phyloP scores from a whole-genome alignment of 345 rosid species.

The Pelargonium nanum region DNA sequence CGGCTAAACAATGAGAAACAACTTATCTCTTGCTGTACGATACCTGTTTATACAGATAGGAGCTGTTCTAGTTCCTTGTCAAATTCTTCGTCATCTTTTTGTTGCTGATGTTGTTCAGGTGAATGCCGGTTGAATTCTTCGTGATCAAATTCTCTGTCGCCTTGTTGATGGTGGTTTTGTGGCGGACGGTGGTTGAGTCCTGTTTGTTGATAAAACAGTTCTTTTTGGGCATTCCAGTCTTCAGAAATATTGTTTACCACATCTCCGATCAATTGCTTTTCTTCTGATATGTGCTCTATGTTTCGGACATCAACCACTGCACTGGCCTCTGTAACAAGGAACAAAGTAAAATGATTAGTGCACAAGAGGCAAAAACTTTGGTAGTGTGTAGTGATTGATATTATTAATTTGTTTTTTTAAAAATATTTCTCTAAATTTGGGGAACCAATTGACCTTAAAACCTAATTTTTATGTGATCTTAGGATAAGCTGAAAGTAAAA shows the following conservation, averaged over 20 bases:
- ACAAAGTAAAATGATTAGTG: constrained; percentile 3
- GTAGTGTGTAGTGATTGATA: neutral
- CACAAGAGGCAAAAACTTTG: neutral
- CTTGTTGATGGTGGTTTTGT: constrained; percentile 9
- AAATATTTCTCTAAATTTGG: neutral
- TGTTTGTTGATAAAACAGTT: constrained; percentile 34
- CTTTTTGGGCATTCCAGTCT: constrained; percentile 47
- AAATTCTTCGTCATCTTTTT: constrained; percentile 24
- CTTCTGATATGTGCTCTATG: constrained; percentile 49
- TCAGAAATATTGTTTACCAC: constrained; percentile 33
- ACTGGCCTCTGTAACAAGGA: constrained; percentile 36
- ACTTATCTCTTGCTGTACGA: too few species aligned
- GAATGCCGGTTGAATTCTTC: constrained; percentile 5
- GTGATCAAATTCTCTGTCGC: neutral
- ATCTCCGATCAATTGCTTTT: constrained; percentile 34
- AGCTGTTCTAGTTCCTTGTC: constrained; percentile 31
- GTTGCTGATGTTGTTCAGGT: constrained; percentile 5
- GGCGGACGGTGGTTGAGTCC: constrained; percentile 19
- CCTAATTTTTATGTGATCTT: too few species aligned
- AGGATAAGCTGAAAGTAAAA: too few species aligned
- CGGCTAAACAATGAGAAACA: too few species aligned
- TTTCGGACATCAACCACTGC: constrained; percentile 34
- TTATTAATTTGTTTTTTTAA: neutral
- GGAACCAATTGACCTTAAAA: too few species aligned
- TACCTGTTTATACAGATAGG: too few species aligned